Base-by-base conservation (phyloP, 2,329 filamentous ascomycete genomes). In the Ceratocystis ficicola region DNA sequence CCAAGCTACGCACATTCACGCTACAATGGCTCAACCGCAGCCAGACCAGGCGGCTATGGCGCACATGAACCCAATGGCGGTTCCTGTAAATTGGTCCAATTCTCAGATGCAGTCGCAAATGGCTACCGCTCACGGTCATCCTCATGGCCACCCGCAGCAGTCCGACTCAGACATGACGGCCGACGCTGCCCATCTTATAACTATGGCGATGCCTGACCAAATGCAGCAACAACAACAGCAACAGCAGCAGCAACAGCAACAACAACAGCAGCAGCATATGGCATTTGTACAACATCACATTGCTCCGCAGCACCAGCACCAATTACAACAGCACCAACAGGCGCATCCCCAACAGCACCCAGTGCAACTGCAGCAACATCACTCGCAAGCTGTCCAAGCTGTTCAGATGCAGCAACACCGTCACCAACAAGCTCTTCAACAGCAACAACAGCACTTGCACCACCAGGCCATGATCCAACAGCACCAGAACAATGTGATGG, bases 401-500 rank as follows among this genome's bases (percentile, higher is more conserved):
- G 48, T 59, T 8, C 62, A 63, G 44, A 63, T 63, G 62, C 62
- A 64, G 22, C 62, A 64, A 32, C 62, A 64, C n/a, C 65, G 65
- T 5, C 66, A 67, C 10, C 66, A 64, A 20, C 64, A 66, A 12
- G 57, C 57, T 17, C 32, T 52, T 10, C 46, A 65, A 25, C 63
- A 65, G 15, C 59, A 46, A 12, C 68, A 70, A 65, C 63, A 68
- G 64, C 68, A 69, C 73, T 68, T 71, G 69, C 67, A 69, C 22
- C 75, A 77, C 60, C 79, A 80, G 32, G 72, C 73, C 22, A 68
- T 68, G 69, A 74, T 76, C 69, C 71, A 74, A 36, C 76, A 81
- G 20, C 82, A 83, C 69, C 78, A 81, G 17, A 73, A 84, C 15
- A 64, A 30, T 17, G 46, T 65, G 30, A 65, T 67, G 63, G 66